Evolutionary conservation across 768 basidiomycete genomes (phyloP).

Genomic region (Sporobolomyces pararoseus): DNA sequence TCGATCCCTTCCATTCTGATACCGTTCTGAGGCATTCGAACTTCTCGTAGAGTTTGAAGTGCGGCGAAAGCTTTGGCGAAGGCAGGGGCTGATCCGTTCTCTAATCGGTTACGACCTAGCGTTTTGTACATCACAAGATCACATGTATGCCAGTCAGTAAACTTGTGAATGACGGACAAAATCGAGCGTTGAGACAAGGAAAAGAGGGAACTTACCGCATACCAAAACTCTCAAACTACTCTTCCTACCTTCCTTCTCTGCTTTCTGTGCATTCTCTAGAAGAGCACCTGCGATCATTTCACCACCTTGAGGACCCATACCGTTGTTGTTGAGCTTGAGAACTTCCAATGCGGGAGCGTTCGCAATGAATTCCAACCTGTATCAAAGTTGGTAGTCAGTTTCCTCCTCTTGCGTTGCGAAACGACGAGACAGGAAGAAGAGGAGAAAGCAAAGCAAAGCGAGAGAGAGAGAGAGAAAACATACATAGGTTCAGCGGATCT

Average conservation of each 20-base stretch:
- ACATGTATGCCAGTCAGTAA: neutral
- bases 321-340: conserved; percentile 92
- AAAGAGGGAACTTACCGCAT: conserved; percentile 60
- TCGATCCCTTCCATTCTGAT: conserved; percentile 88
- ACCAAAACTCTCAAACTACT: conserved; percentile 75
- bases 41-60: conserved; percentile 74
- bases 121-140: neutral
- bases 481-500: conserved; percentile 84
- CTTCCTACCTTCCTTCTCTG: conserved; percentile 62
- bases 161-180: too few species aligned
- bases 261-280: conserved; percentile 66
- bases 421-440: neutral
- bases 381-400: too few species aligned
- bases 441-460: neutral
- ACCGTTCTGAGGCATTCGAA: conserved; percentile 96
- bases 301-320: conserved; percentile 86
- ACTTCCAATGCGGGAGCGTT: conserved; percentile 72
- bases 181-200: too few species aligned
- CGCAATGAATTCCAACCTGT: conserved; percentile 41
- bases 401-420: too few species aligned
- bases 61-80: conserved; percentile 87
- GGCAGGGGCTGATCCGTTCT: conserved; percentile 74
- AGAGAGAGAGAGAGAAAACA: conserved; percentile 73
- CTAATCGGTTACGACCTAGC: conserved; percentile 77
- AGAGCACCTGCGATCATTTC: conserved; percentile 78